These are phyloP conservation scores for Spathaspora sp. DNA, from an alignment of 805 yeast genomes.

Conservation along the genomic window DNA sequence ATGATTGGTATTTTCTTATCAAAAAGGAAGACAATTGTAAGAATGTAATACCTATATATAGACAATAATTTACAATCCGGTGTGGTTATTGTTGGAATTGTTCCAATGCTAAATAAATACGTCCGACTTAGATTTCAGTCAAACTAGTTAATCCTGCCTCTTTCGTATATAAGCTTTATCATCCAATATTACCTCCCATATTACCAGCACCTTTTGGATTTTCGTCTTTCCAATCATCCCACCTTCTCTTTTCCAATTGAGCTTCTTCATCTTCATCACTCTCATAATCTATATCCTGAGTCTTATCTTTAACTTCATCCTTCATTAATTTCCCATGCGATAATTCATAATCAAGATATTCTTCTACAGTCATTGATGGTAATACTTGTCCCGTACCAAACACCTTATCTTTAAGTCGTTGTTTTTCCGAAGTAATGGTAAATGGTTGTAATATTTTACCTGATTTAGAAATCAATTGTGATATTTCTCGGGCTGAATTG, in stretches of 20 bases:
- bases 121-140: too few relatives aligned
- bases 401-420: constrained; percentile 60
- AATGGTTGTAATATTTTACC: constrained; percentile 87
- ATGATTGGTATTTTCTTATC: neutral
- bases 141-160: neutral
- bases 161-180: neutral
- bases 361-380: constrained; percentile 95
- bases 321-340: constrained; percentile 76
- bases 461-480: constrained; percentile 52
- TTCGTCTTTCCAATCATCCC: constrained; percentile 92
- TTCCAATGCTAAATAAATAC: neutral
- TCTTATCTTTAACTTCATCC: constrained; percentile 38
- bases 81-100: neutral
- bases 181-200: constrained; percentile 49
- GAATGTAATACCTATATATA: neutral
- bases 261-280: constrained; percentile 61
- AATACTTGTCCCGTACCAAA: constrained; percentile 88
- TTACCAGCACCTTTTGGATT: constrained; percentile 90
- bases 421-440: constrained; percentile 56
- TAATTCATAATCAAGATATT: constrained; percentile 80
- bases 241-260: constrained; percentile 73
- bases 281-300: constrained; percentile 34
- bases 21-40: neutral
- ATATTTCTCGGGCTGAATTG: constrained; percentile 14
- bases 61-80: neutral